Evolutionary conservation across 306 rosid genomes (phyloP).

Genomic region (Glycyrrhiza uralensis): DNA sequence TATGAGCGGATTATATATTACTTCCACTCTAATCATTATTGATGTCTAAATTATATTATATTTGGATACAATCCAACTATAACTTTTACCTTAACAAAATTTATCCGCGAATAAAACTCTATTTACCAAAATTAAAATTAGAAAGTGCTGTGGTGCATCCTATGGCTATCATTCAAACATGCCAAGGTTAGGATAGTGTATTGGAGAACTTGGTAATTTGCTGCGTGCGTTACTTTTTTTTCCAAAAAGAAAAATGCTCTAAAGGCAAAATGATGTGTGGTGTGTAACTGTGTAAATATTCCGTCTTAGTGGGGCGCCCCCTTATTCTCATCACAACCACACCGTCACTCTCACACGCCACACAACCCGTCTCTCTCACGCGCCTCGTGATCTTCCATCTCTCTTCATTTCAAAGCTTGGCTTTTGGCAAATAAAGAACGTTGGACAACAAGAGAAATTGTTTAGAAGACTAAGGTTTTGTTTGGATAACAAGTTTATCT

Average conservation of each 20-base stretch:
- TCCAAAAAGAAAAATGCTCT: neutral
- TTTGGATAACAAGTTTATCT: no score
- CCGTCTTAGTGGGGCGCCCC: neutral
- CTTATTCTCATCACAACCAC: neutral
- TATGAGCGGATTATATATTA: no score
- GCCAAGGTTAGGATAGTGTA: no score
- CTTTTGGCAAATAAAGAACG: neutral
- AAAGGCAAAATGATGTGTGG: constrained; percentile 15
- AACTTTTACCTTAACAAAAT: no score
- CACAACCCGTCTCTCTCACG: neutral
- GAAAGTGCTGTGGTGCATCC: neutral
- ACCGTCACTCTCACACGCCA: neutral
- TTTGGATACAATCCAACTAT: no score
- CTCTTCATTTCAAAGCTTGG: neutral
- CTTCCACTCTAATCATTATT: no score
- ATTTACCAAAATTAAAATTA: no score
- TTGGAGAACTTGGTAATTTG: neutral
- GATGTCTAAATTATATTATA: no score
- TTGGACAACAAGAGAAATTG: neutral
- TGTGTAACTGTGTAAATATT: constrained; percentile 5
- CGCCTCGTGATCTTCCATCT: neutral
- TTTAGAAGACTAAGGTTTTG: no score
- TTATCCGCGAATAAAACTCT: no score
- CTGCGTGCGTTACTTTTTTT: neutral
- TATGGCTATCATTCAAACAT: neutral